Evolutionary conservation across 108 stramenopile genomes (phyloP), one percentile per base, ranked within the genome.

Genomic region (Fragilaria crotonensis): DNA sequence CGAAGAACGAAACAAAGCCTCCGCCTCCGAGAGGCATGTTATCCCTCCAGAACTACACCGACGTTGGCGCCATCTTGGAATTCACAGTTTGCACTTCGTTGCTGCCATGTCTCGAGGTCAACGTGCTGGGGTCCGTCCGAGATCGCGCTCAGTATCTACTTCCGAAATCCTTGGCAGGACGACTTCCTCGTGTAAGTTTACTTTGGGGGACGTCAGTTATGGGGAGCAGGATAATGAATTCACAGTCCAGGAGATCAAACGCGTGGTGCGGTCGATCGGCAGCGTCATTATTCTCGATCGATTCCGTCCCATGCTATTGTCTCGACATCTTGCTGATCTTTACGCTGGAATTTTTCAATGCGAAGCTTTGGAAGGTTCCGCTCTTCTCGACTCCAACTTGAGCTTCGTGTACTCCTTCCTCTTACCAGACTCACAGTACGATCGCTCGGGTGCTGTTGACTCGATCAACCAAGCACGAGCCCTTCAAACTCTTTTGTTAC

Each of bases 241-340:
- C 51, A 52, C 1, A 25, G 1, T 1, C 7, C 2, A 22, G 51
- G 60, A 51, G 22, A 4, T 51, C 5, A 18, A 36, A 62, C 11
- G 23, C 5, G 59, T 31, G 32, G 53, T 54, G n/a, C 22, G 11
- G 2, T 9, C 31, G 7, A 17, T 79, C 14, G 54, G 65, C 5
- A 50, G 70, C n/a, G 17, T 92, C 19, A 54, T 88, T n/a, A 33
- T 83, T 33, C 56, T 92, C 67, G 90, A 92, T 84, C 75, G 90
- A 56, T 92, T 92, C 66, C 75, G 84, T 33, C 90, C 90, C 30
- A 92, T 92, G 90, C 60, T 92, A 4, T 60, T 92, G 30, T 86
- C 90, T 33, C 64, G 90, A n/a, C 90, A 92, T 61, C 36, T 87
- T 36, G 55, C 69, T 26, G 86, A 92, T 69, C 33, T 88, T n/a